Evolutionary conservation across 73 alveolate genomes (phyloP), one percentile per base, ranked within the genome.

Genomic region (Paramecium octaurelia): DNA sequence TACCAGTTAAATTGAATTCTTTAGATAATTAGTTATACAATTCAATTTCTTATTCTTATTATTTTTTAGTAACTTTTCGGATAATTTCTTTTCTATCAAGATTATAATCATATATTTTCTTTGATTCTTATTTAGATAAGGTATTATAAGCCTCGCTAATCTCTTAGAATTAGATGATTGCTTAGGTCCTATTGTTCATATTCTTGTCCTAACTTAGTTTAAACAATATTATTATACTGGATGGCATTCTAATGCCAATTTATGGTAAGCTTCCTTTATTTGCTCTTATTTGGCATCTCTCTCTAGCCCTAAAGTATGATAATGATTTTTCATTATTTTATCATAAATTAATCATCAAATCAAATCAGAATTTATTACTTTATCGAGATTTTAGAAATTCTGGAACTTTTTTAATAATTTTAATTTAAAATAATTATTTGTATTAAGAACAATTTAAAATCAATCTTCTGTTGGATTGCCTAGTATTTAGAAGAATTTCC

Each of bases 391-490:
- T 29, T 21, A 36, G 87, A 73, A 36, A 73, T 73, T 73, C 59
- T 73, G 87, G 87, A 73, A 73, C 57, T 54, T 54, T 16, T 14
- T 54, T 54, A 54, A 54, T 18, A 18, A 54, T 4, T 18, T 54
- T 7, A 16, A 54, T 16, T 54, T 16, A 54, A n/a, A 18, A 54
- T 54, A 54, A n/a, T 54, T 54, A 54, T 54, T 54, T 54, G 14
- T 54, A 18, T 54, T 16, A 18, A 18, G 11, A 18, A 54, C 35
- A 54, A 54, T 54, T 54, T 16, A 54, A 0, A 7, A 2, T 80
- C 91, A 80, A 21, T 80, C 91, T 48, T 80, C 91, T 20, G 27
- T 48, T 4, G 91, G 91, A 48, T 80, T 42, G 6, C 91, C 91
- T 7, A 80, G 54, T 6, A 80, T 64, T 27, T 80, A 18, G 57